phyloP scores from a whole-genome alignment of 345 rosid genomes.

The thale cress (Arabidopsis thaliana) region DNA sequence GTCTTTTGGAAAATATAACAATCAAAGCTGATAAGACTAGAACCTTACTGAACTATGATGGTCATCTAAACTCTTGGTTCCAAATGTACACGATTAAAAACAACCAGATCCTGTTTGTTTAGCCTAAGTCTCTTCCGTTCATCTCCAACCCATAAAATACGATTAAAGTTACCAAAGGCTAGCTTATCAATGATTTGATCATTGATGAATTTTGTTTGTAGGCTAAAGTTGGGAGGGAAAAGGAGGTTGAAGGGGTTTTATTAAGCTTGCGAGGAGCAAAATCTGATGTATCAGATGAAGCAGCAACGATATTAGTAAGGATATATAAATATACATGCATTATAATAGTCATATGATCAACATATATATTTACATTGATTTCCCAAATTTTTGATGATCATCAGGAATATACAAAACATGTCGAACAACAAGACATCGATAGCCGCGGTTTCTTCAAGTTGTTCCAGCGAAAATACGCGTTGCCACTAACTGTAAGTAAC shows the following conservation, averaged over 20 bases:
- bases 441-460: slow-evolving; percentile 25
- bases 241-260: slow-evolving; percentile 34
- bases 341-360: not conserved
- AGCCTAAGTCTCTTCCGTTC: no score
- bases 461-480: slow-evolving; percentile 40
- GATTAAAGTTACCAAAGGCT: no score
- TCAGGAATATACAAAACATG: slow-evolving; percentile 34
- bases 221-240: slow-evolving; percentile 44
- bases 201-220: not conserved
- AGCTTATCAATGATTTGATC: no score
- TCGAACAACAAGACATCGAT: slow-evolving; percentile 20
- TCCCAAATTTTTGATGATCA: slow-evolving; percentile 4
- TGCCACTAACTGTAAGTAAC: slow-evolving; percentile 30
- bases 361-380: not conserved
- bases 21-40: no score
- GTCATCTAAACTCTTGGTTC: not conserved
- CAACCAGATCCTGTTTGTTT: no score
- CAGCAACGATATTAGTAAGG: slow-evolving; percentile 43
- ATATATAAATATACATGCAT: not conserved
- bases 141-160: no score
- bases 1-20: not conserved
- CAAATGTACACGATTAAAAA: not conserved
- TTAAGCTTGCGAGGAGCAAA: slow-evolving; percentile 34
- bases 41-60: not conserved
- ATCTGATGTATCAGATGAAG: slow-evolving; percentile 44